Evolutionary conservation across 2,329 filamentous ascomycete genomes (phyloP), one percentile per base, ranked within the genome.

Genomic region (Dothideomycetidae sp.): DNA sequence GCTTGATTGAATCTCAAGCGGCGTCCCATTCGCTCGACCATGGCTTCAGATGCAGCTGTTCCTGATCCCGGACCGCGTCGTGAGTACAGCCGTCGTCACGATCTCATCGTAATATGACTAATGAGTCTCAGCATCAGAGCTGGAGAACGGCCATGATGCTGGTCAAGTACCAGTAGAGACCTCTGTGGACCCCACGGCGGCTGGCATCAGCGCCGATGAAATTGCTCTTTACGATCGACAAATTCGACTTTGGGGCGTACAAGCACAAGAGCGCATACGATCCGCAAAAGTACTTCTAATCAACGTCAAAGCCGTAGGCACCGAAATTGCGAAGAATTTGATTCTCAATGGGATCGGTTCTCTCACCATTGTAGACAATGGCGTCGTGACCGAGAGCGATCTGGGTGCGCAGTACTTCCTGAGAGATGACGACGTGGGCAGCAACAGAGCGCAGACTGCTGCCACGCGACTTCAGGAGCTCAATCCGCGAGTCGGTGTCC

Each of bases 161-260:
- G n/a, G n/a, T n/a, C n/a, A n/a, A n/a, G n/a, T n/a, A n/a, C n/a
- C n/a, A n/a, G n/a, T n/a, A n/a, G n/a, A n/a, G n/a, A n/a, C n/a
- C 21, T 26, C 21, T 7, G n/a, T n/a, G n/a, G 21, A 26, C n/a
- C 7, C 21, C n/a, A n/a, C 21, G 7, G 21, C 21, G 7, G 21
- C n/a, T 7, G 49, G 49, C 5, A 44, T 56, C 31, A 55, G 50
- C 37, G 45, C 44, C 83, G 90, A 96, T 59, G 90, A 98, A 55
- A 93, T 96, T 52, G 90, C 88, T 10, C 75, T 96, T 4, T 98
- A 98, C 57, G 90, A 98, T 61, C 78, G 90, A 34, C 90, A 98
- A 58, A 94, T 98, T 52, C 80, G 90, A 37, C 75, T 98, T 18
- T 98, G 90, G 90, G 90, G 90, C 30, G 82, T 96, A 53, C 78